Evolutionary conservation across 2,329 filamentous ascomycete genomes (phyloP).

Genomic region (Scorias spongiosa): DNA sequence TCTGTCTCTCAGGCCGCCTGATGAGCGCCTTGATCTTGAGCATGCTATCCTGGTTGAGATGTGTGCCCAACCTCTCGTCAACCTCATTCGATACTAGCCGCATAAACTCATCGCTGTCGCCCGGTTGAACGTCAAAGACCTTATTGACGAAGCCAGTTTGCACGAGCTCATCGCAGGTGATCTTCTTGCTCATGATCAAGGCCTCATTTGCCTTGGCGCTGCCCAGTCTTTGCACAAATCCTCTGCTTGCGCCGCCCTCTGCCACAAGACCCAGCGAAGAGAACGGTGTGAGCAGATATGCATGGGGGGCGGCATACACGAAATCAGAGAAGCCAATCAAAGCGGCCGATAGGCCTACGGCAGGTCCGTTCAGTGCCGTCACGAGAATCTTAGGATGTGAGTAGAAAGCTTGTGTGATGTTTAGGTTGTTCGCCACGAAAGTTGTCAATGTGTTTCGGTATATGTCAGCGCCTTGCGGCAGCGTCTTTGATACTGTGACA

Average conservation of each 20-base stretch:
- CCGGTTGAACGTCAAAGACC: constrained; percentile 47
- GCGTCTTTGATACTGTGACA: constrained; percentile 41
- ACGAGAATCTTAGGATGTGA: constrained; percentile 88
- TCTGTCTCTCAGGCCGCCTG: constrained; percentile 53
- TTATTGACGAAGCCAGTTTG: constrained; percentile 72
- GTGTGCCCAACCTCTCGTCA: constrained; percentile 61
- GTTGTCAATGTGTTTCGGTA: constrained; percentile 47
- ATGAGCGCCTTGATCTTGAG: constrained; percentile 75
- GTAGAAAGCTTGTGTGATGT: constrained; percentile 81
- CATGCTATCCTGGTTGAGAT: constrained; percentile 67
- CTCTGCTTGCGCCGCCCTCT: constrained; percentile 68
- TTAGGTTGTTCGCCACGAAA: constrained; percentile 77
- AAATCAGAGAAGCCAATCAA: constrained; percentile 77
- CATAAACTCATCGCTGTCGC: constrained; percentile 55
- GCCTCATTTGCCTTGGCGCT: constrained; percentile 79
- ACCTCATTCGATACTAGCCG: constrained; percentile 62
- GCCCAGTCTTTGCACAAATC: constrained; percentile 67
- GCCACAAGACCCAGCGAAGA: constrained; percentile 76
- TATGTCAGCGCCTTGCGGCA: constrained; percentile 23
- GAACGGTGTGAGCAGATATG: constrained; percentile 86
- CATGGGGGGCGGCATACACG: constrained; percentile 66
- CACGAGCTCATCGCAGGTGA: constrained; percentile 58
- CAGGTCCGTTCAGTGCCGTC: constrained; percentile 81
- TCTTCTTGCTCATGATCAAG: constrained; percentile 73
- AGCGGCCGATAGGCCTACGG: constrained; percentile 74